Evolutionary conservation across 108 stramenopile genomes (phyloP), one percentile per base, ranked within the genome.

Genomic region (Nannochloropsis gaditana): DNA sequence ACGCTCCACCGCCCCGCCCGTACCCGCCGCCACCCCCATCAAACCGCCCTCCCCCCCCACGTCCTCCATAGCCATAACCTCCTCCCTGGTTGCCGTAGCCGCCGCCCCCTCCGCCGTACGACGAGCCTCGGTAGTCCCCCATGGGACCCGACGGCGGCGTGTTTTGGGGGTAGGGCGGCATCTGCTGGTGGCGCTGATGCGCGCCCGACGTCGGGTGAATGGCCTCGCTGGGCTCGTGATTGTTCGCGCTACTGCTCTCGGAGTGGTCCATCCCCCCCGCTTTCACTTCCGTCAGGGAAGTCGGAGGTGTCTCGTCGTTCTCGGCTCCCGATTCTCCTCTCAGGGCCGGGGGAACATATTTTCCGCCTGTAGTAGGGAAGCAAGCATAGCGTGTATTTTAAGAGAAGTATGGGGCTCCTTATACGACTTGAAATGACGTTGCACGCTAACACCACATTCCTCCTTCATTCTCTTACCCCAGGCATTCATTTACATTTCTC

Each of bases 261-360:
- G 59, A 2, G 5, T 73, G 59, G 59, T 31, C 31, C 31, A n/a
- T 73, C 59, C 15, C 3, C 59, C n/a, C 19, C 59, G 15, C 59
- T n/a, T 73, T n/a, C 59, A n/a, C n/a, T n/a, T 73, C 19, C 59
- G 59, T 73, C 19, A 73, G 15, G 1, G 59, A 73, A 73, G 59
- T 15, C 59, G n/a, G 19, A 73, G 59, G n/a, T n/a, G 59, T n/a
- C 59, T 15, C n/a, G n/a, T n/a, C n/a, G 59, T 73, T 41, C 21
- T 31, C 79, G 17, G n/a, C 84, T 79, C 79, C 79, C 21, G 81
- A 11, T 82, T 19, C 41, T 42, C 80, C 80, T 85, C 84, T 85
- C 79, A 85, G 41, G 4, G 84, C 84, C 84, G 84, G 84, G 79
- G 84, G 84, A 80, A 85, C 84, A 21, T 85, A 85, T 21, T 80